These are phyloP conservation scores for Quercus rubra DNA, from an alignment of 306 rosid genomes.

Conservation along the genomic window DNA sequence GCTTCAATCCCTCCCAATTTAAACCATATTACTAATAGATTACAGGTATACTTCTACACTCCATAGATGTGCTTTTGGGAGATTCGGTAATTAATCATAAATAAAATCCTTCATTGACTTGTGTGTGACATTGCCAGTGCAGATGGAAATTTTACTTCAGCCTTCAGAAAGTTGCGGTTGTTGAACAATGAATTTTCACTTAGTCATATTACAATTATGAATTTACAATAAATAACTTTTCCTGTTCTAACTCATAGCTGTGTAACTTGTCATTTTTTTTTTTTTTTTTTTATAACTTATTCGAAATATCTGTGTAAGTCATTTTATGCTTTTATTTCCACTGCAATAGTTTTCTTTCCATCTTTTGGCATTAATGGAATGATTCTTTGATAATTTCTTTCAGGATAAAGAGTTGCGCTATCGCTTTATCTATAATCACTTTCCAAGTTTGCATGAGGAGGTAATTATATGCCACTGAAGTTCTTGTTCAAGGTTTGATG, in stretches of 20 bases:
- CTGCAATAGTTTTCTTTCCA: neutral
- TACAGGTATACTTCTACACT: neutral
- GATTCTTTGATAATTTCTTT: constrained; percentile 22
- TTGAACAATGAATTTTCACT: neutral
- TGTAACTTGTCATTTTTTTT: neutral
- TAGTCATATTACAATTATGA: neutral
- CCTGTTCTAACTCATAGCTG: neutral
- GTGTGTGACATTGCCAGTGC: neutral
- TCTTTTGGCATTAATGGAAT: constrained; percentile 3
- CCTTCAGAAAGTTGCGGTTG: neutral
- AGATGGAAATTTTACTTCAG: neutral
- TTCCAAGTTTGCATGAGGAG: constrained; percentile 93
- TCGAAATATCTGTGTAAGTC: neutral
- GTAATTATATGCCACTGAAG: constrained; percentile 49
- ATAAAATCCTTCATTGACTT: neutral
- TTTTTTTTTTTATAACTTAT: too few relatives aligned
- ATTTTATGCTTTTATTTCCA: neutral
- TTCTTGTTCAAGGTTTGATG: constrained; percentile 34
- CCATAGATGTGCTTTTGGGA: neutral
- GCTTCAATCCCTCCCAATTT: neutral
- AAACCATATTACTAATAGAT: neutral
- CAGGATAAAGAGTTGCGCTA: constrained; percentile 95
- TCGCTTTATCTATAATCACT: constrained; percentile 97
- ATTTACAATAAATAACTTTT: neutral
- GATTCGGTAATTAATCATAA: too few relatives aligned